A percentile compares a stretch with the other conserved stretches of the same genome.
These are phyloP conservation scores for Ascochyta lentis DNA, from an alignment of 2,329 filamentous ascomycete species.

Conservation along the genomic window DNA sequence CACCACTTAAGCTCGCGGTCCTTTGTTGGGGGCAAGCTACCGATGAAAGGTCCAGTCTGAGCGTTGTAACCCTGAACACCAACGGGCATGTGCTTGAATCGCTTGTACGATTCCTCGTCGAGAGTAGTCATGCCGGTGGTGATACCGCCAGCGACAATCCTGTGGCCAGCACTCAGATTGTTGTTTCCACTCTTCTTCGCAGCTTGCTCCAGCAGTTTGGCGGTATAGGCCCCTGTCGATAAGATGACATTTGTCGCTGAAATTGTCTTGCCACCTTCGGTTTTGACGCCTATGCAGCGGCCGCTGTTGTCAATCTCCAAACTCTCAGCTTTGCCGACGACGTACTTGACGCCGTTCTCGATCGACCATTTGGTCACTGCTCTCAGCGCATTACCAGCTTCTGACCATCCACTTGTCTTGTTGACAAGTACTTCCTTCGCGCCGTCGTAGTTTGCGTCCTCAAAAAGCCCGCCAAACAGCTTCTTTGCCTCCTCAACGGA, in stretches of 20 bases:
- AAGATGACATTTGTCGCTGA: conserved; percentile 43
- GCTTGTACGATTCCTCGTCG: conserved; percentile 37
- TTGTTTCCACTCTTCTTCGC: conserved; percentile 55
- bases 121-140: conserved; percentile 57
- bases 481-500: conserved; percentile 60
- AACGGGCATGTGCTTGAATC: conserved; percentile 44
- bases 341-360: conserved; percentile 65
- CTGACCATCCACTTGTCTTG: conserved; percentile 67
- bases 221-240: conserved; percentile 53
- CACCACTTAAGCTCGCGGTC: conserved; percentile 46
- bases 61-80: conserved; percentile 42
- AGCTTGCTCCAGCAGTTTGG: conserved; percentile 56
- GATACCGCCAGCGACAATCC: conserved; percentile 65
- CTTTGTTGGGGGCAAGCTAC: conserved; percentile 41
- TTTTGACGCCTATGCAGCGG: conserved; percentile 48
- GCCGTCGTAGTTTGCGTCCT: conserved; percentile 65
- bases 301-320: conserved; percentile 58
- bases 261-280: conserved; percentile 41
- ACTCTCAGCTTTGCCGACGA: conserved; percentile 59
- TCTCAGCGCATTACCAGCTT: conserved; percentile 64
- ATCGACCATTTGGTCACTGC: conserved; percentile 62
- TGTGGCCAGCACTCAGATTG: conserved; percentile 60
- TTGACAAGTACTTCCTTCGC: conserved; percentile 68
- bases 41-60: conserved; percentile 41
- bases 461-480: conserved; percentile 65